Evolutionary conservation across 192 early-diverging fungal genomes (phyloP).

Genomic region (Backusella sp.): DNA sequence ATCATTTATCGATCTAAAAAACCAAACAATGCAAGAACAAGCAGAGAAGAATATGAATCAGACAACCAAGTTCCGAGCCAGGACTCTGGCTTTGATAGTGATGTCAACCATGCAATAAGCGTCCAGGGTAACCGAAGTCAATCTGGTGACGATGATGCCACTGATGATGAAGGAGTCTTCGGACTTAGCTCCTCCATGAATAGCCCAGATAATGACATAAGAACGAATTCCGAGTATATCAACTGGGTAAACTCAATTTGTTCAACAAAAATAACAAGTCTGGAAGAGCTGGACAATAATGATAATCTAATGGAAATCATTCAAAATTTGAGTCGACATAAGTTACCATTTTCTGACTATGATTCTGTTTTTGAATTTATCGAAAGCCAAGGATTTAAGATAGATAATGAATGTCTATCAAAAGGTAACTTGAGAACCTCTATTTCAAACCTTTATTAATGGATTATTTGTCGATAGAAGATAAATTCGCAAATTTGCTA

Average conservation of each 20-base stretch:
- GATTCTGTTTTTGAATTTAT: not conserved
- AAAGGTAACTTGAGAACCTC: not conserved
- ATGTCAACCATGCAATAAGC: not conserved
- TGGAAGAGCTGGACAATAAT: not conserved
- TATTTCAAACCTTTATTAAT: not conserved
- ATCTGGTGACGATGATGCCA: not conserved
- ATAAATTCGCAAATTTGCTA: not conserved
- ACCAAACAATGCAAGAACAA: not conserved
- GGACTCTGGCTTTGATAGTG: not conserved
- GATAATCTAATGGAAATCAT: not conserved
- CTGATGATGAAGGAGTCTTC: not conserved
- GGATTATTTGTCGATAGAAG: not conserved
- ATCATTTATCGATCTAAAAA: not conserved
- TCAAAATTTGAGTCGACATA: not conserved
- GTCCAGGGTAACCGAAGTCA: not conserved
- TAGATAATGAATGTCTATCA: not conserved
- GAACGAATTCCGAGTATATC: not conserved
- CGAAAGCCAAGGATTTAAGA: not conserved
- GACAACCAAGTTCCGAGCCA: not conserved
- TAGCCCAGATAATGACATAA: not conserved
- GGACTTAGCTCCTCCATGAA: not conserved
- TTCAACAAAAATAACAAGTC: not conserved
- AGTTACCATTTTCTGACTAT: not conserved
- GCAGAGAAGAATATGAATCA: not conserved
- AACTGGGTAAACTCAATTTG: not conserved